These are phyloP conservation scores for Entomortierella lignicola DNA, from an alignment of 192 early-diverging fungal genomes.

Conservation along the genomic window DNA sequence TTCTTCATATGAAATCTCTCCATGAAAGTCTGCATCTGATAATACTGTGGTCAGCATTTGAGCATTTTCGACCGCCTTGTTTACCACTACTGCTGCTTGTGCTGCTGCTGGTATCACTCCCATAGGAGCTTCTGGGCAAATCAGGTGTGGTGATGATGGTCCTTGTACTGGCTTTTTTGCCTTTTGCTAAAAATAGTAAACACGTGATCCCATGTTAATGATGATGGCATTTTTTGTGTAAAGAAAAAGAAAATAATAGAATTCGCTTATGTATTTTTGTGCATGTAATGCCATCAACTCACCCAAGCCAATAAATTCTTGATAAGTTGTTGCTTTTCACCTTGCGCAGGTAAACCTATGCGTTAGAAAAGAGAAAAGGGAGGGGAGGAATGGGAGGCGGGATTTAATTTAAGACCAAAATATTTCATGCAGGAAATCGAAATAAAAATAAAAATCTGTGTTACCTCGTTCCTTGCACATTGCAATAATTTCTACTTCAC, in stretches of 20 bases:
- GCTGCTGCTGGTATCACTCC: too few species aligned
- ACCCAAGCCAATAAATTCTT: conserved; percentile 72
- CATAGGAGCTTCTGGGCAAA: conserved; percentile 33
- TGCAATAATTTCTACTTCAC: conserved; percentile 77
- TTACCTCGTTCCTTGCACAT: conserved; percentile 79
- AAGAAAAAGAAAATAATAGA: not conserved
- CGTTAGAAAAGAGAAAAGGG: too few species aligned
- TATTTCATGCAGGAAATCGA: too few species aligned
- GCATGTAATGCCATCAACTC: too few species aligned
- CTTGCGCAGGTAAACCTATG: conserved; percentile 72
- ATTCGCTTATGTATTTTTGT: not conserved
- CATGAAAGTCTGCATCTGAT: conserved; percentile 56
- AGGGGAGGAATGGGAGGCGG: too few species aligned
- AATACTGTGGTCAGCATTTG: conserved; percentile 60
- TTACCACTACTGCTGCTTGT: conserved; percentile 38
- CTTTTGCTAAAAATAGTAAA: conserved; percentile 56
- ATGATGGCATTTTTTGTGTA: too few species aligned
- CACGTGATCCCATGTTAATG: too few species aligned
- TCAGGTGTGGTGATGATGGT: conserved; percentile 71
- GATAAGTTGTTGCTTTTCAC: conserved; percentile 71
- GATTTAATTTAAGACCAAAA: not conserved
- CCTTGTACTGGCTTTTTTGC: conserved; percentile 74
- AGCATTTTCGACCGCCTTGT: conserved; percentile 54
- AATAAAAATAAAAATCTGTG: too few species aligned
- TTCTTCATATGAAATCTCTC: conserved; percentile 71